phyloP scores from a whole-genome alignment of 371 early-diverging fungal genomes.

The Circinella umbellata region DNA sequence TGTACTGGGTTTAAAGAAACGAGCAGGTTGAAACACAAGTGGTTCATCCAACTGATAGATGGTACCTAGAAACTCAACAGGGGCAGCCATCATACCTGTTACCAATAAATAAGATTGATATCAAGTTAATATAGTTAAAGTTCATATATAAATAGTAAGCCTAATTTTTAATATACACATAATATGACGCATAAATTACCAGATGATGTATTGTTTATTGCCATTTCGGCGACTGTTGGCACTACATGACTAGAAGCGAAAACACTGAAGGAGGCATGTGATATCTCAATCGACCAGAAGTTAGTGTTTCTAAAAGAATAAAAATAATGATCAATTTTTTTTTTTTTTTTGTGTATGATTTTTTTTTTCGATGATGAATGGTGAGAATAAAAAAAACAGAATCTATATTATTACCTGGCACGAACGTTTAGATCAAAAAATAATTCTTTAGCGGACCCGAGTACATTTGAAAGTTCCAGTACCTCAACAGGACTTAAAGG shows the following conservation, averaged over 20 bases:
- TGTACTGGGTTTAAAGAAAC: constrained; percentile 30
- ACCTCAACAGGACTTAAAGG: constrained; percentile 40
- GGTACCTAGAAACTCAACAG: constrained; percentile 58
- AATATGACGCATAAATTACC: constrained; percentile 6
- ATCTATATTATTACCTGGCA: constrained; percentile 21
- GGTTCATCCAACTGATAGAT: constrained; percentile 57
- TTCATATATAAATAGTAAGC: neutral
- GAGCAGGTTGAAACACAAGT: constrained; percentile 43
- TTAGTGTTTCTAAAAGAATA: constrained; percentile 22
- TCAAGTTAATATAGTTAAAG: neutral
- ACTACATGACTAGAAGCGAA: constrained; percentile 56
- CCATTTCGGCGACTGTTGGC: constrained; percentile 14
- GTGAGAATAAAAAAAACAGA: too few relatives aligned
- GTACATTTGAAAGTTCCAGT: constrained; percentile 55
- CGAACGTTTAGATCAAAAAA: constrained; percentile 60
- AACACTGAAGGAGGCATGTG: constrained; percentile 52
- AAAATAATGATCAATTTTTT: neutral
- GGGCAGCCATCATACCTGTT: constrained; percentile 15
- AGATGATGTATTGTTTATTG: constrained; percentile 20
- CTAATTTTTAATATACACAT: neutral
- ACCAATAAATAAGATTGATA: neutral
- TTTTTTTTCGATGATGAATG: too few relatives aligned
- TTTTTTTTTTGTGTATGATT: neutral
- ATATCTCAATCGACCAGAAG: constrained; percentile 30
- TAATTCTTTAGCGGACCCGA: constrained; percentile 64